Base-by-base conservation (phyloP, 306 rosid species). In the Pyrus bretschneideri region DNA sequence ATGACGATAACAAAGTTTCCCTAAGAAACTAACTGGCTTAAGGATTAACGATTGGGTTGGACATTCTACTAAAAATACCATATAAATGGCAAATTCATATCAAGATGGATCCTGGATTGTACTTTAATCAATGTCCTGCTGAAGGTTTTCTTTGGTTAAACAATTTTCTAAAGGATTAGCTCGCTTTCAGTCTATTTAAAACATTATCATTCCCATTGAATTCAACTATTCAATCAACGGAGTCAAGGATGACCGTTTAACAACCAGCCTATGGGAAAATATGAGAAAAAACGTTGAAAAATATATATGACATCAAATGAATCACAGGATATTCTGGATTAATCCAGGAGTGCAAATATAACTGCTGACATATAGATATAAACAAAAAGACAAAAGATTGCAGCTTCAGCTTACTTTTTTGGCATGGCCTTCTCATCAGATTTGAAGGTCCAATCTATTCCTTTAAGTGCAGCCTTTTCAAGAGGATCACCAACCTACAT, bases 401-500 rank as follows among this genome's bases (percentile, higher is more conserved):
- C 78, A 33, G 76, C 87, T 76, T 83, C 78, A 33, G 76, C 87
- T 76, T 85, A 96, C 99, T 76, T 96, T 87, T 90, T 96, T 22
- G 99, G 97, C 83, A 89, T 70, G 78, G 97, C 99, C 82, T 96
- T 96, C 72, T 96, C 99, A 74, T 96, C 99, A 80, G 98, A 92
- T 86, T 91, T 96, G 76, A 92, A 96, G 65, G 85, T 73, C 99
- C 99, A 96, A 81, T 96, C 97, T 5, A 96, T 90, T 76, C 99
- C 99, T 85, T 89, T 96, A 11, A 96, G 96, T 12, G 99, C 92
- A 64, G 99, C 99, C 88, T 96, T 96, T 80, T 96, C 99, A 12
- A 96, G 97, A 86, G 99, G 99, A 96, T 96, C 99, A 11, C 99
- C 99, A 79, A 96, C 98, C 99, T 96, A 86, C 68, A 72, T 55